Evolutionary conservation across 441 rosid genomes (phyloP), one percentile per base, ranked within the genome.

Genomic region (Melastoma candidum): DNA sequence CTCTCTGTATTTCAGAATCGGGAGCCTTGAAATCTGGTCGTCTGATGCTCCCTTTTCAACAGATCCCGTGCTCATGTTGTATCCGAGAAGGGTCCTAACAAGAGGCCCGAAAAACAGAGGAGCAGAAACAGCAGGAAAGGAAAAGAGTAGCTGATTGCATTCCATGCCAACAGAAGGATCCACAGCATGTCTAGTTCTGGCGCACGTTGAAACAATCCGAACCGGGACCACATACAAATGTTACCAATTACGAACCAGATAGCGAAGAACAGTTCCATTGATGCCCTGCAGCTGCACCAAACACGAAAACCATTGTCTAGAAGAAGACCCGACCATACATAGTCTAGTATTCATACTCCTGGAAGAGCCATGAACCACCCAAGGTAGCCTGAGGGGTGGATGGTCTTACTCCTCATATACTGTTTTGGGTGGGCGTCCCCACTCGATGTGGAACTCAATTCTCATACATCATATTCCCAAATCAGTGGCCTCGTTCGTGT

Each of bases 161-260:
- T 89, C 95, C 89, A 88, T 22, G 87, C 78, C 53, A 89, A 90
- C 52, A 93, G 79, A 58, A 79, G 81, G 75, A 86, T 76, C 65
- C 97, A 93, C 36, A 93, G 85, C 12, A 77, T 72, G 14, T 93
- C 87, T 44, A 93, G 92, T 53, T 79, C 85, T 0, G 96, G 97
- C 45, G 98, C 86, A 36, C 59, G 73, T 4, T 70, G 72, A 77
- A 86, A 84, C 1, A 92, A 82, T 47, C 90, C 88, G 1, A 88
- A 80, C 12, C 93, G 79, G 1, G 98, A 81, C 74, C 88, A 92
- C 43, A 88, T 87, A 97, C 98, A 92, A 12, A 85, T 95, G 46
- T 88, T 85, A 8, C 97, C 98, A 85, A 85, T 83, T 52, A 92
- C 98, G 68, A 88, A 84, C 86, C 86, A 80, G 57, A 77, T 77